phyloP scores from a whole-genome alignment of 495 filamentous ascomycete genomes.

The Cenococcum geophilum region DNA sequence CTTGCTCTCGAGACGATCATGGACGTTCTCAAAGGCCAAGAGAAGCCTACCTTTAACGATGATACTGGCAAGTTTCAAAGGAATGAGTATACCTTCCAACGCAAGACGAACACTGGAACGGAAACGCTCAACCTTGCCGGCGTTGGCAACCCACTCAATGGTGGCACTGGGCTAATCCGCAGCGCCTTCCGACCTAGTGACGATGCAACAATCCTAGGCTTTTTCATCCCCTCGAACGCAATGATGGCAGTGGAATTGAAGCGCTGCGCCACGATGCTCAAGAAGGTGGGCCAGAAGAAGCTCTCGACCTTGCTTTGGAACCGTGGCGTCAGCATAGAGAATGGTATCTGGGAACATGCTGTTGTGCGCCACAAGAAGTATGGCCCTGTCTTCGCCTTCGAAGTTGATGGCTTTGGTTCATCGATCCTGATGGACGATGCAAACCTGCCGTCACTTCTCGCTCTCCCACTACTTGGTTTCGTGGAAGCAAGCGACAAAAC shows the following conservation, averaged over 20 bases:
- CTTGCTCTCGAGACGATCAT: conserved; percentile 69
- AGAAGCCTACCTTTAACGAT: conserved; percentile 68
- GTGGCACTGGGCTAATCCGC: conserved; percentile 76
- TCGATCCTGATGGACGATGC: conserved; percentile 95
- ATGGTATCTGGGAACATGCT: conserved; percentile 82
- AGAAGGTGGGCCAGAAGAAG: conserved; percentile 48
- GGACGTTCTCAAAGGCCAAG: conserved; percentile 68
- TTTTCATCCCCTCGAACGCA: conserved; percentile 93
- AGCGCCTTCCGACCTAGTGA: conserved; percentile 96
- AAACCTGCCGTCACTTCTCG: conserved; percentile 84
- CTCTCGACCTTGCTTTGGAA: conserved; percentile 47
- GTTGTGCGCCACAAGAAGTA: conserved; percentile 77
- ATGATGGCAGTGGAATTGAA: conserved; percentile 91
- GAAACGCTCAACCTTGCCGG: conserved; percentile 82
- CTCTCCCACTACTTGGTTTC: conserved; percentile 84
- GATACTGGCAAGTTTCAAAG: conserved; percentile 54
- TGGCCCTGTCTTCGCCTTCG: conserved; percentile 89
- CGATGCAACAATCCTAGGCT: conserved; percentile 92
- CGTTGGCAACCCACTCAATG: conserved; percentile 83
- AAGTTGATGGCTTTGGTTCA: conserved; percentile 93
- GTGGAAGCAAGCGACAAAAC: conserved; percentile 56
- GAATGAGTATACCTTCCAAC: conserved; percentile 83
- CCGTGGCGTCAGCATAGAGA: conserved; percentile 63
- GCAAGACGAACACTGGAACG: conserved; percentile 71
- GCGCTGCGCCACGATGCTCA: conserved; percentile 64